Conservation (phyloP, 2,329 filamentous ascomycete genomes). For the Cercospora nicotianae region DNA sequence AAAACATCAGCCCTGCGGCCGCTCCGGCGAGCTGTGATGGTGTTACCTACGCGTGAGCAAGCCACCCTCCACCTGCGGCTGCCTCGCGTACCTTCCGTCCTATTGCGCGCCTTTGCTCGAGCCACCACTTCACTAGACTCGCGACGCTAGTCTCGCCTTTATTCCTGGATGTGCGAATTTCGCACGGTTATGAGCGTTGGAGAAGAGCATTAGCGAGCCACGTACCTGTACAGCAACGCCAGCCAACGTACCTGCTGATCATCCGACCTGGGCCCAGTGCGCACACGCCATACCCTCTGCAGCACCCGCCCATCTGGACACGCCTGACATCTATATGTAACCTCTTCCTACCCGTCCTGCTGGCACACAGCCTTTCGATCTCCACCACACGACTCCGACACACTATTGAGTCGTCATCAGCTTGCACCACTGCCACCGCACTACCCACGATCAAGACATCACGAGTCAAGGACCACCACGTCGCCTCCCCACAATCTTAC, state of each 20-base stretch:
- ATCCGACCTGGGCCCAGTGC: background rate
- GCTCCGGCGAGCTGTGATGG: background rate
- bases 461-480: constrained; percentile 7
- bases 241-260: background rate
- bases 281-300: background rate
- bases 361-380: background rate
- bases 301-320: background rate
- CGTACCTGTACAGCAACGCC: background rate
- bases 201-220: background rate
- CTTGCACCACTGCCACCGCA: background rate
- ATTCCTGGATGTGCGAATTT: background rate
- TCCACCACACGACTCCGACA: background rate
- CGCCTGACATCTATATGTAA: background rate
- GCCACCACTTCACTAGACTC: background rate
- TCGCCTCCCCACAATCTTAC: constrained; percentile 9
- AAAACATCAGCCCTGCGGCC: constrained; percentile 7
- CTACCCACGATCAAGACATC: background rate
- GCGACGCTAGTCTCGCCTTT: constrained; percentile 4
- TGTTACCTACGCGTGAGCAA: constrained; percentile 1
- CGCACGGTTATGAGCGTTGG: constrained; percentile 6
- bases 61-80: constrained; percentile 7
- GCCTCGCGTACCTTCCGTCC: background rate
- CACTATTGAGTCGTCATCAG: background rate
- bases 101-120: background rate
- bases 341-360: background rate